These are phyloP conservation scores for Xanthoceras sorbifolium DNA, from an alignment of 345 rosid species.

Conservation along the genomic window DNA sequence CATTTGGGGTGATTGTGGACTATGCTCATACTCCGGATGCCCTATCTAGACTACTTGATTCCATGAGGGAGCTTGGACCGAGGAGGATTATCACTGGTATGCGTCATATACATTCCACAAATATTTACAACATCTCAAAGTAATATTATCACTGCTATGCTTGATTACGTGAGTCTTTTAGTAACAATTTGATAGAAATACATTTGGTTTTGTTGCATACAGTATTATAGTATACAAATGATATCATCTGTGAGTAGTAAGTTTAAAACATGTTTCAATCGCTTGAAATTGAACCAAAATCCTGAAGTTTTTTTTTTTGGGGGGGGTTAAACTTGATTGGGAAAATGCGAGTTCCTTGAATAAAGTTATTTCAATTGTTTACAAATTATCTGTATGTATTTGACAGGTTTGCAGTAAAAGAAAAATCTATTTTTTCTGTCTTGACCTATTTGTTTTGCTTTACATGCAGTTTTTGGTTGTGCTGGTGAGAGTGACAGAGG, in stretches of 20 bases:
- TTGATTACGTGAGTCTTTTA: background rate
- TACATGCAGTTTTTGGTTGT: constrained; percentile 72
- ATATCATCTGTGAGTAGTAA: background rate
- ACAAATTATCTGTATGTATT: background rate
- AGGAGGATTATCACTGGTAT: constrained; percentile 88
- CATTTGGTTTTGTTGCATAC: background rate
- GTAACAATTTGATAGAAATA: background rate
- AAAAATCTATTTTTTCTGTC: background rate
- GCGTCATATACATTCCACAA: constrained; percentile 17
- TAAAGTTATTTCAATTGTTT: background rate
- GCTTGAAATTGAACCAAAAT: background rate
- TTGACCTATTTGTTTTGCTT: constrained; percentile 14
- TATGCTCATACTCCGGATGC: constrained; percentile 82
- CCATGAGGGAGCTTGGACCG: constrained; percentile 81
- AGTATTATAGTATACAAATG: background rate
- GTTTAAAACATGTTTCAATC: background rate
- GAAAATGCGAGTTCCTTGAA: background rate
- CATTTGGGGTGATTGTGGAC: constrained; percentile 92
- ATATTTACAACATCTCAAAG: background rate
- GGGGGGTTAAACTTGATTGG: background rate
- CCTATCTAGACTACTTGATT: constrained; percentile 83
- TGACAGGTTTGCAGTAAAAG: background rate
- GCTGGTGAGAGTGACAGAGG: constrained; percentile 81
- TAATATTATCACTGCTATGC: background rate
- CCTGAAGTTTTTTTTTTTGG: background rate